Evolutionary conservation across 2,329 filamentous ascomycete species (phyloP).

Genomic region (Xylariaceae sp.): DNA sequence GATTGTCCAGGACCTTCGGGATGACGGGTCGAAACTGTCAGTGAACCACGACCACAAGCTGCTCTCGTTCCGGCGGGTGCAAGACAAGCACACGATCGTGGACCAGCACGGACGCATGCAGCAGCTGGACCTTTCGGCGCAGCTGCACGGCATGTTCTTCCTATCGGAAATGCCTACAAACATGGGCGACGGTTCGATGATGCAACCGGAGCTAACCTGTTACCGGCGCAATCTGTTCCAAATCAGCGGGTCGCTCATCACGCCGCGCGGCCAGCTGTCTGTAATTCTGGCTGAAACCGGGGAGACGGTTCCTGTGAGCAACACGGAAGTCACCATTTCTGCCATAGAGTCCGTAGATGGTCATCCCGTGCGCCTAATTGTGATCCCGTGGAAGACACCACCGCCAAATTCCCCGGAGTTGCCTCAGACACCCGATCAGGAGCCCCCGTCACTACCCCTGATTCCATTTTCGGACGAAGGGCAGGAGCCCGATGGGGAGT

Average conservation of each 20-base stretch:
- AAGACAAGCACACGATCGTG: slow-evolving; percentile 58
- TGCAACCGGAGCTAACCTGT: slow-evolving; percentile 84
- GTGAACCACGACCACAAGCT: slow-evolving; percentile 60
- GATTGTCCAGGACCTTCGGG: slow-evolving; percentile 57
- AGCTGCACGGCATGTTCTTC: slow-evolving; percentile 87
- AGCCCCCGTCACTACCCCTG: slow-evolving; percentile 77
- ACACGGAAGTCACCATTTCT: slow-evolving; percentile 81
- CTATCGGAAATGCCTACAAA: slow-evolving; percentile 72
- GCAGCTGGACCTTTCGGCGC: slow-evolving; percentile 61
- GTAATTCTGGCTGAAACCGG: slow-evolving; percentile 74
- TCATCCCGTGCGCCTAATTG: slow-evolving; percentile 87
- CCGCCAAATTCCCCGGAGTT: slow-evolving; percentile 71
- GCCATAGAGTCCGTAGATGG: slow-evolving; percentile 94
- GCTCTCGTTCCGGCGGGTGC: slow-evolving; percentile 52
- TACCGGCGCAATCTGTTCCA: slow-evolving; percentile 95
- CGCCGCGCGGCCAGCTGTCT: slow-evolving; percentile 72
- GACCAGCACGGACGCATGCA: slow-evolving; percentile 57
- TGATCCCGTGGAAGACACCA: slow-evolving; percentile 96
- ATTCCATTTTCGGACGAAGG: slow-evolving; percentile 62
- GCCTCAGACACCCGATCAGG: slow-evolving; percentile 67
- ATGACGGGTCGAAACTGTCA: slow-evolving; percentile 54
- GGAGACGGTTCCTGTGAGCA: slow-evolving; percentile 75
- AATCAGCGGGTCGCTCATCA: slow-evolving; percentile 82
- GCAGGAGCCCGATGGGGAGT: slow-evolving; percentile 65
- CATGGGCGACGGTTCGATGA: slow-evolving; percentile 50